A percentile compares a stretch with the other conserved stretches of the same genome.
These are phyloP conservation scores for Ambrosiella xylebori DNA, from an alignment of 2,329 filamentous ascomycete species.

Conservation along the genomic window DNA sequence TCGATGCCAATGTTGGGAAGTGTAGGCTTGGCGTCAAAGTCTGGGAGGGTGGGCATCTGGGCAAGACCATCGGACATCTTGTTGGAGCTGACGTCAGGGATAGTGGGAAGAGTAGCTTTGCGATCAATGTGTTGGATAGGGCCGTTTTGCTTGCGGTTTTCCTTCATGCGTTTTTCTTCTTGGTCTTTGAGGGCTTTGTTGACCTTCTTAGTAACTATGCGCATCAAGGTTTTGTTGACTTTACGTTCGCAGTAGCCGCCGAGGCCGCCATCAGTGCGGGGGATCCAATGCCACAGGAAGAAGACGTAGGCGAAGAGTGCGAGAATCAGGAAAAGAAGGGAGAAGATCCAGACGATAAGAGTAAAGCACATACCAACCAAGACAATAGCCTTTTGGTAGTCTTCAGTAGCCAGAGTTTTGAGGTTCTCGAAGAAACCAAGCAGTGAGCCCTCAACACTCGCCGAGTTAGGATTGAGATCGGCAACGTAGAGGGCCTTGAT, in stretches of 20 bases:
- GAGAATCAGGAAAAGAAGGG: slow-evolving; percentile 55
- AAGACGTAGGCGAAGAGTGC: slow-evolving; percentile 66
- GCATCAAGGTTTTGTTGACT: slow-evolving; percentile 68
- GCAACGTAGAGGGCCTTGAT: slow-evolving; percentile 68
- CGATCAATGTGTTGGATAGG: slow-evolving; percentile 33
- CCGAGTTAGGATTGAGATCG: slow-evolving; percentile 34
- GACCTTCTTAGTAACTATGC: slow-evolving; percentile 72
- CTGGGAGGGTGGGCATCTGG: slow-evolving; percentile 40
- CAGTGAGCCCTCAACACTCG: slow-evolving; percentile 43
- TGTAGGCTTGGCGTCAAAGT: slow-evolving; percentile 15
- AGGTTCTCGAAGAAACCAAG: slow-evolving; percentile 74
- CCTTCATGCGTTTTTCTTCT: slow-evolving; percentile 39
- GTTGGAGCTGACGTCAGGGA: slow-evolving; percentile 28
- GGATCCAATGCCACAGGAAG: slow-evolving; percentile 88
- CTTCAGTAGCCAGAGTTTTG: slow-evolving; percentile 49
- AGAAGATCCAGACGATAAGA: slow-evolving; percentile 72
- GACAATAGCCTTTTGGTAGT: slow-evolving; percentile 65
- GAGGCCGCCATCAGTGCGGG: slow-evolving; percentile 60
- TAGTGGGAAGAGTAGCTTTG: slow-evolving; percentile 45
- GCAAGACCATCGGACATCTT: slow-evolving; percentile 33
- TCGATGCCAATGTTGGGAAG: slow-evolving; percentile 21
- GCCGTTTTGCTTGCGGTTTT: slow-evolving; percentile 32
- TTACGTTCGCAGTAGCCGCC: slow-evolving; percentile 80
- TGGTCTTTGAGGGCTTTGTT: slow-evolving; percentile 77
- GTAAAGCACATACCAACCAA: slow-evolving; percentile 88